Base-by-base conservation (phyloP, 2,329 filamentous ascomycete genomes). In the Aspergillus tubingensis region DNA sequence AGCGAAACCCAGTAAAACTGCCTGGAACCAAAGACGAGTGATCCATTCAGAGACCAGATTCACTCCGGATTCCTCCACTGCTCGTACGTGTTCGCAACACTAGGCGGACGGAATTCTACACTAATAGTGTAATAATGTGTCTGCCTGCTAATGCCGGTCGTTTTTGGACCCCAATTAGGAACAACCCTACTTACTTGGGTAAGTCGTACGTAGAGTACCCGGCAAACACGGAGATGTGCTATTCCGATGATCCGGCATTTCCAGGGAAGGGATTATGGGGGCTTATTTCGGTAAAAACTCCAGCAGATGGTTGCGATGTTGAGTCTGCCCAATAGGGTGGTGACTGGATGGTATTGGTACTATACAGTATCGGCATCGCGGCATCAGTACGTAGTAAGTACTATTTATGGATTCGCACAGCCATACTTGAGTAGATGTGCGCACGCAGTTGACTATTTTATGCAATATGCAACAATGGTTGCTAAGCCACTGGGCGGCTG, bases 111-210 rank as follows among this genome's bases (percentile, higher is more conserved):
- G 23, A 55, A 47, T 32, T 47, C 32, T 55, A n/a, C 53, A 44
- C 53, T 55, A 55, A n/a, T 54, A 23, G 25, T 38, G 21, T 55
- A 49, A 30, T 49, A 60, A 60, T 43, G 54, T 56, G 58, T 54
- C 58, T 60, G 58, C 58, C 58, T 60, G 58, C 32, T 60, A 44
- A 36, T 38, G 27, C 36, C 19, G 58, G 52, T 39, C 25, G 8
- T 15, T 17, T 21, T 43, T 21, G 36, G 23, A 47, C 39, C 41
- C 41, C 39, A 32, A 32, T 15, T 0, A 10, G n/a, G n/a, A 55
- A 38, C 41, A 7, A 53, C n/a, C 27, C 8, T 30, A 30, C 27
- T 30, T 30, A 23, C 5, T 6, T 21, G 8, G 4, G 10, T 17
- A 21, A n/a, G 32, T 11, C 0, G 19, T 36, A 36, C 11, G 11